These are phyloP conservation scores for Lactarius quietus DNA, from an alignment of 768 basidiomycete genomes.

Conservation along the genomic window DNA sequence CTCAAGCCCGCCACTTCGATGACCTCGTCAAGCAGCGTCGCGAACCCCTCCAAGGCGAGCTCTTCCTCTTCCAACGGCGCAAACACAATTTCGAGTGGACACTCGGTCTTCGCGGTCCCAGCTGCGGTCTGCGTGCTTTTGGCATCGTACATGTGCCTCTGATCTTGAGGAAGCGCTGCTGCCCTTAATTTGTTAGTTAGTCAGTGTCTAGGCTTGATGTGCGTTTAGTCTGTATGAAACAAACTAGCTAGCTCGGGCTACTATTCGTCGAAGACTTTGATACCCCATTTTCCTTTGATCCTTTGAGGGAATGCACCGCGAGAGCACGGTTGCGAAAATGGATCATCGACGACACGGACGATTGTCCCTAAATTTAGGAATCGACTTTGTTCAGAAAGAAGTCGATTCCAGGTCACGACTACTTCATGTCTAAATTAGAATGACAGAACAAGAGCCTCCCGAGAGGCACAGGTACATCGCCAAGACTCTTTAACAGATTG, in stretches of 20 bases:
- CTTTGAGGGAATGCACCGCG: background rate
- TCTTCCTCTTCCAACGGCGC: background rate
- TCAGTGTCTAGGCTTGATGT: background rate
- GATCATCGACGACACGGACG: background rate
- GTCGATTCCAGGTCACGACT: background rate
- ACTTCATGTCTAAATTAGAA: background rate
- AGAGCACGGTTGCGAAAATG: background rate
- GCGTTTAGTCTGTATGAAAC: background rate
- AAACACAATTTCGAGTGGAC: background rate
- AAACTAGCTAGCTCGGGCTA: background rate
- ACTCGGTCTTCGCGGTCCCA: conserved; percentile 6
- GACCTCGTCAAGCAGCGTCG: background rate
- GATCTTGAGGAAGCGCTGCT: background rate
- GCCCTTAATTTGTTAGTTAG: background rate
- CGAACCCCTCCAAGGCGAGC: background rate
- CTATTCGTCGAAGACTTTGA: background rate
- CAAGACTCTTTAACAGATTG: background rate
- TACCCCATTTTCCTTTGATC: background rate
- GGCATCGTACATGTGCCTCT: conserved; percentile 13
- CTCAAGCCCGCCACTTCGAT: conserved; percentile 33
- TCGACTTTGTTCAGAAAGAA: background rate
- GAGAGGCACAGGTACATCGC: background rate
- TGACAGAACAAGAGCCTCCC: background rate
- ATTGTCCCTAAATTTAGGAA: background rate
- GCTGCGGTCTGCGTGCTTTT: background rate